Conservation (phyloP, 2,329 filamentous ascomycete genomes). For the Endoconidiophora laricicola region DNA sequence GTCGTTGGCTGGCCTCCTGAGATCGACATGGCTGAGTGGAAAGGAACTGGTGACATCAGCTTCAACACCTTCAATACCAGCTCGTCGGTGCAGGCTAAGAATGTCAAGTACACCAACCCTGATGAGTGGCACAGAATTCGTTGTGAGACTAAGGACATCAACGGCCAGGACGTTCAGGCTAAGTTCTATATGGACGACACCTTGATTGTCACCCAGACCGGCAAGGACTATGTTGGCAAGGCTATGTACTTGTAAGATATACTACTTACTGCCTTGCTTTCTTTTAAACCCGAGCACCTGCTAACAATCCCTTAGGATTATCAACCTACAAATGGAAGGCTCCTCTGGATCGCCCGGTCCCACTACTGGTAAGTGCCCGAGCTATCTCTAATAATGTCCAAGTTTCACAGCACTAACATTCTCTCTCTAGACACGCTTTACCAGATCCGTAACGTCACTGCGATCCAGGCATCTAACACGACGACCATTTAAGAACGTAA, state of each 20-base stretch:
- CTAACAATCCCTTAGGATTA: conserved; percentile 20
- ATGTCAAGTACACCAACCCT: conserved; percentile 31
- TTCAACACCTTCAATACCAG: conserved; percentile 40
- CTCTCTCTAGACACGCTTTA: conserved; percentile 1
- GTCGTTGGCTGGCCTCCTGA: conserved; percentile 40
- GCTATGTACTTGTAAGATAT: conserved; percentile 26
- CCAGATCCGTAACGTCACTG: conserved; percentile 4
- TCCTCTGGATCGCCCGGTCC: conserved; percentile 28
- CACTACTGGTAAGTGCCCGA: conserved; percentile 10
- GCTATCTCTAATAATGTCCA: not conserved
- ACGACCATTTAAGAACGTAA: not conserved
- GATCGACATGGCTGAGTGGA: conserved; percentile 45
- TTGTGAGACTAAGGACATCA: conserved; percentile 32
- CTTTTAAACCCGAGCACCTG: not conserved
- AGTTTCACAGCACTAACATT: not conserved
- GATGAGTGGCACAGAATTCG: conserved; percentile 32
- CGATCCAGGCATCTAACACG: not conserved
- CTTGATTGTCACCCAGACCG: conserved; percentile 32
- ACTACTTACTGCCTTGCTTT: not conserved
- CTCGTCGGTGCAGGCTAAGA: conserved; percentile 27
- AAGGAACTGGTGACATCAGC: conserved; percentile 36
- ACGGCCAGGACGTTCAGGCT: conserved; percentile 33
- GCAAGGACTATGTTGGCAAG: conserved; percentile 31
- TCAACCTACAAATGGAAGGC: conserved; percentile 30
- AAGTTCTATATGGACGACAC: conserved; percentile 37